Percentiles rank a stretch among this genome's conserved stretches.
Evolutionary conservation across 2,329 filamentous ascomycete species (phyloP).

Genomic region (Zymoseptoria ardabiliae): DNA sequence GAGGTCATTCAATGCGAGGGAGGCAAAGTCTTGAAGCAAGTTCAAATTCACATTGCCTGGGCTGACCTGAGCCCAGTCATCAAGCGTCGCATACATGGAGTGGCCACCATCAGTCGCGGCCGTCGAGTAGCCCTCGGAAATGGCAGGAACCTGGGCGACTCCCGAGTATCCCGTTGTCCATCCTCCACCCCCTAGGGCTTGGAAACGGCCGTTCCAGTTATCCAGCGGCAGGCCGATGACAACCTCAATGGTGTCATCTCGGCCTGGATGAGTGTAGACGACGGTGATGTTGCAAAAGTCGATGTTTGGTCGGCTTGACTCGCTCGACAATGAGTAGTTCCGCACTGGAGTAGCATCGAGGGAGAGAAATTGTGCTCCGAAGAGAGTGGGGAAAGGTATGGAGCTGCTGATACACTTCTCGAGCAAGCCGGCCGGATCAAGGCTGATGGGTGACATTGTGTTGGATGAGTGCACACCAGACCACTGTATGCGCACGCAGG

Average conservation of each 20-base stretch:
- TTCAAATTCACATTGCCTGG: conserved; percentile 29
- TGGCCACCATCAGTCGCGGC: conserved; percentile 26
- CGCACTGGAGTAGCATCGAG: no score
- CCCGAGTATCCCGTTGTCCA: conserved; percentile 14
- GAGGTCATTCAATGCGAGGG: conserved; percentile 26
- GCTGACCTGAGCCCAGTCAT: conserved; percentile 17
- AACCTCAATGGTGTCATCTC: conserved; percentile 29
- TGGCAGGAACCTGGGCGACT: conserved; percentile 6
- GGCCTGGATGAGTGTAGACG: conserved; percentile 33
- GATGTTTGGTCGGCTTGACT: not conserved
- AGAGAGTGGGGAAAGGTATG: no score
- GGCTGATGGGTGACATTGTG: no score
- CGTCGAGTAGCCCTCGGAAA: conserved; percentile 20
- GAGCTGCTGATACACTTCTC: no score
- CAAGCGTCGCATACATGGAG: not conserved
- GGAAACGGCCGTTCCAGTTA: conserved; percentile 32
- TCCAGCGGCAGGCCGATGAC: conserved; percentile 29
- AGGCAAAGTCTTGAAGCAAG: conserved; percentile 29
- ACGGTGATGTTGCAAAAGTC: conserved; percentile 33
- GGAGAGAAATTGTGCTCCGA: no score
- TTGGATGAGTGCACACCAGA: no score
- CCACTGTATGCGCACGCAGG: no score
- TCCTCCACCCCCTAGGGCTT: conserved; percentile 35
- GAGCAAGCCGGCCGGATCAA: no score
- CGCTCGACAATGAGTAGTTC: no score